Evolutionary conservation across 2,329 filamentous ascomycete genomes (phyloP), one percentile per base, ranked within the genome.

Genomic region (Paraphaeosphaeria sporulosa): DNA sequence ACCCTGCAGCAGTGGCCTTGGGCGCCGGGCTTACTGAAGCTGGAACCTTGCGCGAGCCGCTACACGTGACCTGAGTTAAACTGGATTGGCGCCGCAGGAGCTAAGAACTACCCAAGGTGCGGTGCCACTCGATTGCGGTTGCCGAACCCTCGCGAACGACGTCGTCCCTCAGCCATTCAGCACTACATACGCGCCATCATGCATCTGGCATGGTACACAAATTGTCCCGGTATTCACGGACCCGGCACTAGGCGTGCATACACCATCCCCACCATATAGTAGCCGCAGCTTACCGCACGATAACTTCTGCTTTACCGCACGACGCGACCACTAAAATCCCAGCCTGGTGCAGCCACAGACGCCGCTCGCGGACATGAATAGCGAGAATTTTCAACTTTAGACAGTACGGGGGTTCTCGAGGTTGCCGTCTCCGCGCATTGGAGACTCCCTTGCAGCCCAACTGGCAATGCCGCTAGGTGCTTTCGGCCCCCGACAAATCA

Each of bases 401-500:
- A 51, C 47, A 55, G 58, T 58, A 57, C 53, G 4, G 27, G 27
- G 27, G 8, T 61, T 61, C 65, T 60, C 62, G 61, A 55, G 55
- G 42, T 21, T 51, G 50, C 52, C 50, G 50, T 36, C 17, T 32
- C 44, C 48, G 57, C 59, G 56, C 55, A 60, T 58, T 54, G 36
- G 27, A 44, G 42, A 56, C 58, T 52, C 55, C 50, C 50, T 47
- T 38, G 42, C 57, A 21, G 38, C 30, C 21, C 36, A 51, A 8
- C 8, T 6, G 25, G 12, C n/a, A n/a, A 53, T 65, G 62, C 65
- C 68, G 54, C 60, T 64, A 64, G 62, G 53, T 27, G 40, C 23
- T 61, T 61, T 71, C 68, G 68, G 68, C 68, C 68, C 64, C 68
- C 68, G 68, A 71, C 49, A 57, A 62, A 48, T 58, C 54, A 58